Evolutionary conservation across 2,329 filamentous ascomycete species (phyloP).

Genomic region (Xylaria hypoxylon): DNA sequence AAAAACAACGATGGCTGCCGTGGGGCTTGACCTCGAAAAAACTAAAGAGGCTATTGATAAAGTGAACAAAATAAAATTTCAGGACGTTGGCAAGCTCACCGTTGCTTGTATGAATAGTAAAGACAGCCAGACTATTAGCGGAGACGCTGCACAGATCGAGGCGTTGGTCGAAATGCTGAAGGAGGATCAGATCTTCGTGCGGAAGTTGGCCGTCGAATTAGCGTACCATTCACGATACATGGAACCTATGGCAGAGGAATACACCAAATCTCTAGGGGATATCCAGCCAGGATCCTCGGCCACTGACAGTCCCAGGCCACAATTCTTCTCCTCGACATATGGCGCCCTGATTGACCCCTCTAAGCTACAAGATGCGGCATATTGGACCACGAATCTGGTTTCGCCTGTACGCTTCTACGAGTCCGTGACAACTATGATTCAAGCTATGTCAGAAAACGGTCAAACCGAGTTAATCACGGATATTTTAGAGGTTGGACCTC

Average conservation of each 20-base stretch:
- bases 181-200: conserved; percentile 34
- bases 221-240: conserved; percentile 51
- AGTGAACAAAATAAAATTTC: conserved; percentile 17
- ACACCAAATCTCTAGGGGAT: conserved; percentile 32
- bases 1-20: conserved; percentile 26
- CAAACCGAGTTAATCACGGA: conserved; percentile 16
- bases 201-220: conserved; percentile 37
- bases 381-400: conserved; percentile 50
- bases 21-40: conserved; percentile 25
- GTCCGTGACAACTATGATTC: conserved; percentile 20
- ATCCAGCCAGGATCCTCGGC: conserved; percentile 10
- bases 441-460: not conserved
- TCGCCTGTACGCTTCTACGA: conserved; percentile 35
- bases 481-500: conserved; percentile 42
- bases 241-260: conserved; percentile 45
- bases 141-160: conserved; percentile 38
- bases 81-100: conserved; percentile 8
- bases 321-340: conserved; percentile 30
- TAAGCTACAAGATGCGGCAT: conserved; percentile 37
- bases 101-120: conserved; percentile 40
- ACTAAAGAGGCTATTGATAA: conserved; percentile 17
- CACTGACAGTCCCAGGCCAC: not conserved
- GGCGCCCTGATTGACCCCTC: conserved; percentile 10
- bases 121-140: conserved; percentile 42
- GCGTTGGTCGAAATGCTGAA: conserved; percentile 26